Evolutionary conservation across 441 rosid species (phyloP).

Genomic region (Euphorbia corollata): DNA sequence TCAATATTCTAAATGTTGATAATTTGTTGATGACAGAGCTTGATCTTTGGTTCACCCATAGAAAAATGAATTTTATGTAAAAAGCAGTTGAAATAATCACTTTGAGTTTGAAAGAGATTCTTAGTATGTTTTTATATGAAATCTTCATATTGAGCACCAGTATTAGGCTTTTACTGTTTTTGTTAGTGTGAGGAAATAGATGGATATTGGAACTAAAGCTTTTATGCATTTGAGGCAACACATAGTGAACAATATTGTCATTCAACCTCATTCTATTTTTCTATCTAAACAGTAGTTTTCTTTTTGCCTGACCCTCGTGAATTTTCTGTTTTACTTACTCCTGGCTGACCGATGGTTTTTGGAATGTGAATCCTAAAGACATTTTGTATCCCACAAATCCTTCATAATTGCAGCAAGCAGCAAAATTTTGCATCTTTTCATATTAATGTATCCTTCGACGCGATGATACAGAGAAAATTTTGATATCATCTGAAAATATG

Average conservation of each 20-base stretch:
- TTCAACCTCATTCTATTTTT: background rate
- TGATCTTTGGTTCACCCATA: background rate
- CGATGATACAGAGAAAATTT: background rate
- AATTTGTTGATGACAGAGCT: background rate
- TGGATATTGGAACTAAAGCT: background rate
- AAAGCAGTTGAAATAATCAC: background rate
- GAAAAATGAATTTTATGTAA: background rate
- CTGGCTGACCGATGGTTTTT: background rate
- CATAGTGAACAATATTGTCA: background rate
- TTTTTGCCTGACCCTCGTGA: background rate
- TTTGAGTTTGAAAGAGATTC: background rate
- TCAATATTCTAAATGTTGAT: background rate
- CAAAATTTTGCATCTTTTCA: too few species aligned
- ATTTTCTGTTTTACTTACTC: background rate
- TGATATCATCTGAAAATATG: background rate
- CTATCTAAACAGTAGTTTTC: background rate
- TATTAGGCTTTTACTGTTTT: background rate
- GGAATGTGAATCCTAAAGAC: background rate
- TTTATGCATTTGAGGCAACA: background rate
- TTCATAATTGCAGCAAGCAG: background rate
- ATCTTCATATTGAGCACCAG: background rate
- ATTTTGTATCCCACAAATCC: background rate
- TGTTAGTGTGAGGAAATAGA: constrained; percentile 4
- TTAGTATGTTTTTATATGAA: background rate
- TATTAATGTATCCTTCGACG: too few species aligned